These are phyloP conservation scores for Lenzites betulinus DNA, from an alignment of 768 basidiomycete species.

Conservation along the genomic window DNA sequence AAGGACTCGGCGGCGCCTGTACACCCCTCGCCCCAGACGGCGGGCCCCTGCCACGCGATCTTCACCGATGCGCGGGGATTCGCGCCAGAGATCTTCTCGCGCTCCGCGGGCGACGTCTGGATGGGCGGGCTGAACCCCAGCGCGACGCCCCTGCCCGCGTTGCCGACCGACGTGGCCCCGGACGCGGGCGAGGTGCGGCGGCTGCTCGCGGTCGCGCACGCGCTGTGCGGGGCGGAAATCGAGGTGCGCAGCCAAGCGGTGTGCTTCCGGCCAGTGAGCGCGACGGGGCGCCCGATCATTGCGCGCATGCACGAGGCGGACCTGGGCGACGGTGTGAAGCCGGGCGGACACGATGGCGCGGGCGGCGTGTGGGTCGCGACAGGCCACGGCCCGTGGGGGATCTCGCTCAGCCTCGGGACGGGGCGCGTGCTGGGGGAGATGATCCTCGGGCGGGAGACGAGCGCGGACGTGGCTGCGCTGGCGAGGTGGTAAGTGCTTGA, in stretches of 20 bases:
- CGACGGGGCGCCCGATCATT: conserved; percentile 35
- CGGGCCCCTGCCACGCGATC: conserved; percentile 32
- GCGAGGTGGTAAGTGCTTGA: conserved; percentile 27
- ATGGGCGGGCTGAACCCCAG: conserved; percentile 36
- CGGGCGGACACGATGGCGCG: conserved; percentile 10
- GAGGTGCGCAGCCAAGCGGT: conserved; percentile 30
- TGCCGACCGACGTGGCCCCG: conserved; percentile 23
- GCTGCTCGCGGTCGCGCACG: conserved; percentile 18
- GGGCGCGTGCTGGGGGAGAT: conserved; percentile 35
- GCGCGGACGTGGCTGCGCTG: conserved; percentile 31
- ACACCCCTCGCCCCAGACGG: background rate
- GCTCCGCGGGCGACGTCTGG: conserved; percentile 33
- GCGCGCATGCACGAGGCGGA: conserved; percentile 30
- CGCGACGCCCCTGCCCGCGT: conserved; percentile 26
- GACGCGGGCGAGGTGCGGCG: conserved; percentile 11
- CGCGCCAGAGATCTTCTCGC: conserved; percentile 37
- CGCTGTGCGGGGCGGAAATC: conserved; percentile 26
- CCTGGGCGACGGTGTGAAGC: conserved; percentile 29
- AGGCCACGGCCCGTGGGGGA: conserved; percentile 44
- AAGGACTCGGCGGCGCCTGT: background rate
- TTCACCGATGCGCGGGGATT: conserved; percentile 34
- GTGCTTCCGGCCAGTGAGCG: conserved; percentile 40
- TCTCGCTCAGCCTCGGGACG: conserved; percentile 35
- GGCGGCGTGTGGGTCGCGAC: conserved; percentile 35
- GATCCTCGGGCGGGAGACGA: conserved; percentile 30